Evolutionary conservation across 129 eudicot species (phyloP), one percentile per base, ranked within the genome.

Genomic region (Solidago caesia): DNA sequence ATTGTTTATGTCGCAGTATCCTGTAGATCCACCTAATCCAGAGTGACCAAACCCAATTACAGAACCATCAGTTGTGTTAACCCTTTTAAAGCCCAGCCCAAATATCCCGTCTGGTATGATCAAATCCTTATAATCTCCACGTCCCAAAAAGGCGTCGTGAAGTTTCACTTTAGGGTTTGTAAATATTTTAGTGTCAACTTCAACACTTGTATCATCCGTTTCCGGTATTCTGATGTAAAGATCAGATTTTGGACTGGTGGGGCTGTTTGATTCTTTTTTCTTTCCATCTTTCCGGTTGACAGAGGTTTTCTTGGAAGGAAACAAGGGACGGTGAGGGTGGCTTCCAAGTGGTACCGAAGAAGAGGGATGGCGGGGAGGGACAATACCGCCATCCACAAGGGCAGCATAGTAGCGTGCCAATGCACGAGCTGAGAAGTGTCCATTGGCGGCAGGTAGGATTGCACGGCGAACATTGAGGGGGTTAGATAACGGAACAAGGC

Each of bases 11-110:
- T 94, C 88, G 60, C 97, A 94, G 44, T 74, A 87, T 15, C 93
- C 98, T 0, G 96, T 94, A 15, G 98, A 94, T 49, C 98, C 98
- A 78, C 98, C 98, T 88, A 94, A 79, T 0, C 98, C 98, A 0
- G 97, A 68, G 62, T 90, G 97, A 75, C 98, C 98, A 15, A 94
- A 94, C 52, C 98, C 98, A 15, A 94, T 73, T 39, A 90, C 64
- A 39, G 66, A 72, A 29, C 89, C 97, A 65, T 94, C 96, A 25
- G 58, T 83, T 4, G 96, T 68, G 15, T 78, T 83, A 27, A 81
- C 77, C 78, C 85, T 81, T 75, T 62, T 90, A 62, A 93, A 94
- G 3, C 98, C 98, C 51, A 94, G 89, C 67, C 98, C 98, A 59
- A 94, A 90, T 55, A 66, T 73, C 70, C 97, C 96, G 72, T 82